These are phyloP conservation scores for Stephania cephalantha DNA, from an alignment of 164 flowering plant genomes.

Conservation along the genomic window DNA sequence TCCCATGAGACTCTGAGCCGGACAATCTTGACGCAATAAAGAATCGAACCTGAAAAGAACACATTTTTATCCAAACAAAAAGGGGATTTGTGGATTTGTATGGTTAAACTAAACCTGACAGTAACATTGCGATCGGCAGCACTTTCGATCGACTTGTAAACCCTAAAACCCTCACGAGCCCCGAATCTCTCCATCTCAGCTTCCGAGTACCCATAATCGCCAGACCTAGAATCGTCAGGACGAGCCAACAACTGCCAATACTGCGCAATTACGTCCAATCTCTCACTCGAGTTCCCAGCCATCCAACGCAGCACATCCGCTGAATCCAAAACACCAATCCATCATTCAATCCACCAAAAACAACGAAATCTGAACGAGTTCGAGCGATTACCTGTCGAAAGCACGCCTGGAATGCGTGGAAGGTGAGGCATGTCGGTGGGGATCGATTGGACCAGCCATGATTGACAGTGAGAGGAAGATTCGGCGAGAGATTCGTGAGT, in stretches of 20 bases:
- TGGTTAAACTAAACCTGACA: constrained; percentile 38
- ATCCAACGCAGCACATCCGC: constrained; percentile 83
- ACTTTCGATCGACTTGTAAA: constrained; percentile 49
- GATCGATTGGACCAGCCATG: constrained; percentile 91
- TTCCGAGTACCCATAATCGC: constrained; percentile 83
- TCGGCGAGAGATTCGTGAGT: constrained; percentile 4
- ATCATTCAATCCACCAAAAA: neutral
- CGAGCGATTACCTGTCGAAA: constrained; percentile 49
- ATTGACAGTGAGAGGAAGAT: constrained; percentile 44
- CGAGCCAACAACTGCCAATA: constrained; percentile 74
- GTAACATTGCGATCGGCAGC: constrained; percentile 74
- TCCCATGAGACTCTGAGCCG: too few relatives aligned
- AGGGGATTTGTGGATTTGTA: too few relatives aligned
- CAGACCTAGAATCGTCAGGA: constrained; percentile 67
- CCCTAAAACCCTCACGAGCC: constrained; percentile 52
- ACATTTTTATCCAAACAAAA: too few relatives aligned
- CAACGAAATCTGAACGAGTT: neutral
- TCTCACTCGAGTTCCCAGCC: constrained; percentile 66
- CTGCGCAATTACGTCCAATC: constrained; percentile 73
- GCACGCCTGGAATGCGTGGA: constrained; percentile 63
- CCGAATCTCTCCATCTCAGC: constrained; percentile 62
- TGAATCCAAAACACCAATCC: constrained; percentile 12
- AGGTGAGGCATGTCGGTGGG: constrained; percentile 89
- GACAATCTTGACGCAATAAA: too few relatives aligned
- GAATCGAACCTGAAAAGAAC: too few relatives aligned